These are phyloP conservation scores for Candida easanensis DNA, from an alignment of 805 yeast genomes.

Conservation along the genomic window DNA sequence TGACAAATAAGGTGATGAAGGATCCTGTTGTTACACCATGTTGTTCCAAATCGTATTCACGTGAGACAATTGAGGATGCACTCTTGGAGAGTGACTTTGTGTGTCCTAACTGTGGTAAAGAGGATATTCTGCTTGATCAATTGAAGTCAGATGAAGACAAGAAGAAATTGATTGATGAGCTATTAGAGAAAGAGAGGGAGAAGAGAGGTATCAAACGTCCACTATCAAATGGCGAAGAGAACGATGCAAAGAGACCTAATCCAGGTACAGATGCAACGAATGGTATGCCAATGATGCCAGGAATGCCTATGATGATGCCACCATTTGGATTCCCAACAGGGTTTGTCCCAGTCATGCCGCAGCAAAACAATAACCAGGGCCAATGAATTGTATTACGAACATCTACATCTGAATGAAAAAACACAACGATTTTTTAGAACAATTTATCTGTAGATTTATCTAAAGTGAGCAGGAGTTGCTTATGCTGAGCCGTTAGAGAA, in stretches of 20 bases:
- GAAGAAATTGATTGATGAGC: conserved; percentile 51
- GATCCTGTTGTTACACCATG: conserved; percentile 85
- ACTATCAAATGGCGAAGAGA: conserved; percentile 6
- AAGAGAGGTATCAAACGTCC: conserved; percentile 30
- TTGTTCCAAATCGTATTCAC: conserved; percentile 58
- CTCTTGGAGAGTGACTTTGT: conserved; percentile 81
- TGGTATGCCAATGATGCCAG: conserved; percentile 16
- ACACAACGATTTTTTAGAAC: neutral
- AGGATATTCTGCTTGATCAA: conserved; percentile 74
- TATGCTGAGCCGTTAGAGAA: conserved; percentile 40
- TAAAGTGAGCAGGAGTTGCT: no score
- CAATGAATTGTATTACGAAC: no score
- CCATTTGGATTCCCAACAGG: conserved; percentile 10
- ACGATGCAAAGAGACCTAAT: conserved; percentile 16
- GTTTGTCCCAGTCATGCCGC: conserved; percentile 6
- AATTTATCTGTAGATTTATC: neutral
- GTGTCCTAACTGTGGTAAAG: conserved; percentile 82
- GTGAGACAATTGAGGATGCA: conserved; percentile 58
- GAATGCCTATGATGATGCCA: conserved; percentile 16
- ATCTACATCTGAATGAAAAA: no score
- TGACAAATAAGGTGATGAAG: conserved; percentile 57
- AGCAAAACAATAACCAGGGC: neutral
- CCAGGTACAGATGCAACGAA: conserved; percentile 3
- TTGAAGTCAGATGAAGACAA: conserved; percentile 60
- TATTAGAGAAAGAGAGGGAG: conserved; percentile 36